These are phyloP conservation scores for Alternaria longipes DNA, from an alignment of 2,329 filamentous ascomycete genomes.

Conservation along the genomic window DNA sequence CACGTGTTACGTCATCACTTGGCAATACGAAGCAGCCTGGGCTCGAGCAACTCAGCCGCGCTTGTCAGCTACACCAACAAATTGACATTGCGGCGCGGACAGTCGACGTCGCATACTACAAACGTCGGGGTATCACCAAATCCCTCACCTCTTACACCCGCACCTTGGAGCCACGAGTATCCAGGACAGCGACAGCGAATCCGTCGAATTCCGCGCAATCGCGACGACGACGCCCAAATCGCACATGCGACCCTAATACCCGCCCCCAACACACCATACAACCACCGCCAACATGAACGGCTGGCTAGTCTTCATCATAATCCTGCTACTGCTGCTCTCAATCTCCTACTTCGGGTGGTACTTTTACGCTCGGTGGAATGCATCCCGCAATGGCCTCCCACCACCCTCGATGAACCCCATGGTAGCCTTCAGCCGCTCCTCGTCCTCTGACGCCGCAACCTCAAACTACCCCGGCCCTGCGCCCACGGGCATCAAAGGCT, in stretches of 20 bases:
- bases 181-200: background rate
- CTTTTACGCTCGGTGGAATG: constrained; percentile 75
- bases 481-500: constrained; percentile 72
- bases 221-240: constrained; percentile 18
- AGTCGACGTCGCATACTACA: constrained; percentile 7
- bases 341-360: constrained; percentile 73
- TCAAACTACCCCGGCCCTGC: constrained; percentile 62
- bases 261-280: background rate
- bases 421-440: constrained; percentile 69
- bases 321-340: constrained; percentile 71
- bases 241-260: constrained; percentile 21
- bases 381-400: constrained; percentile 77
- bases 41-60: constrained; percentile 31
- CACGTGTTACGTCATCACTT: constrained; percentile 40
- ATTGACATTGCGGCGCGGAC: constrained; percentile 18
- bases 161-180: background rate
- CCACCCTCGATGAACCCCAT: constrained; percentile 75
- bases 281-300: constrained; percentile 48
- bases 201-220: constrained; percentile 19
- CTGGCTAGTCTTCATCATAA: constrained; percentile 71
- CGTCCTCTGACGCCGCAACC: constrained; percentile 28
- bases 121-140: background rate
- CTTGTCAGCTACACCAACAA: constrained; percentile 25
- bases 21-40: constrained; percentile 20
- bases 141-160: background rate